These are phyloP conservation scores for Fusarium chuoi DNA, from an alignment of 2,329 filamentous ascomycete genomes.

Conservation along the genomic window DNA sequence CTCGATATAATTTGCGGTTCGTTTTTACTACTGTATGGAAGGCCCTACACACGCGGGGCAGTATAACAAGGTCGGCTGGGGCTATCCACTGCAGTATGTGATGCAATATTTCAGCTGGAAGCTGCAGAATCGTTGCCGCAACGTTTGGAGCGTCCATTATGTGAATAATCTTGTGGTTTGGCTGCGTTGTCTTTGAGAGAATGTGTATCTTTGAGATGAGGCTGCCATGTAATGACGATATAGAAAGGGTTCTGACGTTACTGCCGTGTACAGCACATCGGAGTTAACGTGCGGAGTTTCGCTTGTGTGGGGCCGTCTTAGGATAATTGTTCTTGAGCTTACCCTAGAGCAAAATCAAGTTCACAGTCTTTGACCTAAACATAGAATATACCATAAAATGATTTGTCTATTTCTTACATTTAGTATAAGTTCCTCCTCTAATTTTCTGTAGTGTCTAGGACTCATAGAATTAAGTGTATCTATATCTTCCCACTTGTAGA, in stretches of 20 bases:
- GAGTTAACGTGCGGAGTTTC: slow-evolving; percentile 34
- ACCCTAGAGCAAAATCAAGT: neutral
- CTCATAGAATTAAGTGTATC: no score
- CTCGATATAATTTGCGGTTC: slow-evolving; percentile 69
- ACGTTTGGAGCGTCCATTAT: slow-evolving; percentile 10
- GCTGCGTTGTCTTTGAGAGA: neutral
- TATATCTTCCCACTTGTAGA: neutral
- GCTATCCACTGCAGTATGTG: slow-evolving; percentile 67
- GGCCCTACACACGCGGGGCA: slow-evolving; percentile 62
- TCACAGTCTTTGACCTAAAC: neutral
- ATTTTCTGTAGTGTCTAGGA: neutral
- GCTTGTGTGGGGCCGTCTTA: slow-evolving; percentile 8
- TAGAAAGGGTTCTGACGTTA: slow-evolving; percentile 13
- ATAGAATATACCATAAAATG: neutral
- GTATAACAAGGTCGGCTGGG: slow-evolving; percentile 64
- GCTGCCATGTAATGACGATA: slow-evolving; percentile 28
- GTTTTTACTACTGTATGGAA: slow-evolving; percentile 65
- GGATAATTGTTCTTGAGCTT: neutral
- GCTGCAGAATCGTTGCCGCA: slow-evolving; percentile 19
- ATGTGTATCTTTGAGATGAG: neutral
- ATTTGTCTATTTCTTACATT: neutral
- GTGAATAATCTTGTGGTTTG: neutral
- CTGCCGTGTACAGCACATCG: neutral
- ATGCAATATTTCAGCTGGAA: slow-evolving; percentile 69
- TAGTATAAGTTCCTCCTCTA: neutral